A percentile compares a stretch with the other conserved stretches of the same genome.
Evolutionary conservation across 805 yeast genomes (phyloP).

Genomic region (Blastobotrys mokoenaii): DNA sequence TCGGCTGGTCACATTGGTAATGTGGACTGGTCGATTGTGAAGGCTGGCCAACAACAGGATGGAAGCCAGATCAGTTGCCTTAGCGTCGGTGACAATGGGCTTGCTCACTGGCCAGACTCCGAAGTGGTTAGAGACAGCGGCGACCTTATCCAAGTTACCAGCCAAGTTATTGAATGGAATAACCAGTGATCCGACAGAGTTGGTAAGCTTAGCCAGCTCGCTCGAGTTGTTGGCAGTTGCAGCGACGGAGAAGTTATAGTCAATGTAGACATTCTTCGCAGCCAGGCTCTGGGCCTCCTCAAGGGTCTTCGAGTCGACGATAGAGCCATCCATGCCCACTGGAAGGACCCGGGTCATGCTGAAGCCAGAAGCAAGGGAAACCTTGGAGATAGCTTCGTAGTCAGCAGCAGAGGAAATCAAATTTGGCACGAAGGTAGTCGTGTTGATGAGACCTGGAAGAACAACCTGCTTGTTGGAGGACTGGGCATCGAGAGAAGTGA

Average conservation of each 20-base stretch:
- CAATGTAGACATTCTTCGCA: conserved; percentile 57
- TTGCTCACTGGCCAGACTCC: conserved; percentile 76
- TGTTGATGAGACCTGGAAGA: conserved; percentile 80
- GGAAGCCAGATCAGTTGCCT: conserved; percentile 87
- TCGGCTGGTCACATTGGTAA: conserved; percentile 73
- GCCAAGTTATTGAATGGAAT: conserved; percentile 71
- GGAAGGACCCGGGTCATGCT: conserved; percentile 79
- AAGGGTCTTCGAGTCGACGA: conserved; percentile 59
- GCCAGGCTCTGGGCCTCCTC: conserved; percentile 51
- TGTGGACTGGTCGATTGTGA: conserved; percentile 76
- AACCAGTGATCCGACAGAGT: conserved; percentile 67
- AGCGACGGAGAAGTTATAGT: conserved; percentile 74
- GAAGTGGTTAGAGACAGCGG: conserved; percentile 73
- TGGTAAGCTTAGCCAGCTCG: conserved; percentile 52
- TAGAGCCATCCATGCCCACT: conserved; percentile 51
- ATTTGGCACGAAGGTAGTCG: conserved; percentile 71
- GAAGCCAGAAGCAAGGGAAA: conserved; percentile 78
- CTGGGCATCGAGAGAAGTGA: conserved; percentile 76
- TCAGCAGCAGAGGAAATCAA: conserved; percentile 46
- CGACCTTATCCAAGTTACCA: conserved; percentile 48
- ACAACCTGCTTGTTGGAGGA: conserved; percentile 76
- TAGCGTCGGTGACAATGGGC: conserved; percentile 88
- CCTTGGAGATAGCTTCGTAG: conserved; percentile 59
- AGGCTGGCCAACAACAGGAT: conserved; percentile 81
- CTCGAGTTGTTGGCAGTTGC: conserved; percentile 65